Base-by-base conservation (phyloP, 1,139 yeast species). In the Blastobotrys ciferrii region DNA sequence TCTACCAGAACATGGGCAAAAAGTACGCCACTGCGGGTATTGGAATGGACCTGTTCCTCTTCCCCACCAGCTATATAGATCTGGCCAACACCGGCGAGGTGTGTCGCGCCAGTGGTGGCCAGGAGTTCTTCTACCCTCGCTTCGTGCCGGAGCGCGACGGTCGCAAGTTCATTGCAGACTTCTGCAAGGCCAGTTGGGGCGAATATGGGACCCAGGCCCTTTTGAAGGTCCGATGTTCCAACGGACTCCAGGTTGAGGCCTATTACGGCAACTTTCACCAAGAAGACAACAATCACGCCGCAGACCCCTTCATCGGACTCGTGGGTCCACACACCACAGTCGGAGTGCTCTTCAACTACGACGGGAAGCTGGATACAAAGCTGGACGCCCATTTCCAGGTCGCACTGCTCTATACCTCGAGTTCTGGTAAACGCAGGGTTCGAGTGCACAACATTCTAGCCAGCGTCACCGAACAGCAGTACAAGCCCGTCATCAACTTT, bases 381-480 rank as follows among this genome's bases (percentile, higher is more conserved):
- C 75, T 78, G 35, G 96, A 88, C 64, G 87, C 89, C 37, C 95
- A 88, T 65, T 88, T 91, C 73, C 99, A 92, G 68, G 86, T 88
- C 1, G 98, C 98, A 0, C 59, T 92, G 40, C 72, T 94, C 48
- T 89, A 88, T 64, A 92, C 98, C 0, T 86, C 91, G 46, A 63
- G 74, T 2, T 73, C 74, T 47, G 98, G 99, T 28, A 69, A 75
- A 11, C 74, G 98, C 57, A 84, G 87, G 56, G 94, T 92, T 11
- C 76, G 99, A 56, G 89, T 89, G 9, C 78, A 87, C 45, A 92
- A 94, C 62, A 71, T 81, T 51, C 83, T 84, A n/a, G 80, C 88
- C 42, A 87, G 95, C 0, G 92, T 88, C 11, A 80, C 94, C 6
- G 86, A 83, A 55, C 40, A 36, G 12, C 76, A 87, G 48, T 72